These are phyloP conservation scores for Begonia fuchsioides DNA, from an alignment of 306 rosid genomes.

Conservation along the genomic window DNA sequence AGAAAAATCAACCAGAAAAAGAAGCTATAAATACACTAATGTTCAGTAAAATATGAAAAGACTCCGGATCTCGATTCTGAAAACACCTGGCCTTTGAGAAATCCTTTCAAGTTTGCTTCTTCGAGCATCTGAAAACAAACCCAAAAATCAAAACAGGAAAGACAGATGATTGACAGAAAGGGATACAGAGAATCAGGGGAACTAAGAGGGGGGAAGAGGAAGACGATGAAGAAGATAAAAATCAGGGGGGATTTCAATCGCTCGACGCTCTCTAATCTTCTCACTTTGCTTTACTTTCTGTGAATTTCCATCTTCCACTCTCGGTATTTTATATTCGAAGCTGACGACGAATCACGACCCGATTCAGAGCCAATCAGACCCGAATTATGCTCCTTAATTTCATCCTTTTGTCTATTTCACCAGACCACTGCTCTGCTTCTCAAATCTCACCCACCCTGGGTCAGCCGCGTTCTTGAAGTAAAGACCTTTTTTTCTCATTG, in stretches of 20 bases:
- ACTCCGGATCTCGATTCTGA: slow-evolving; percentile 96
- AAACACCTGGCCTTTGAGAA: slow-evolving; percentile 86
- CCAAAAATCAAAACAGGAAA: slow-evolving; percentile 71
- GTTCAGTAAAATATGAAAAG: background rate
- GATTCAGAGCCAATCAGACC: background rate
- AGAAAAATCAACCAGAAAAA: background rate
- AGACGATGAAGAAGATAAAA: background rate
- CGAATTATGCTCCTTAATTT: background rate
- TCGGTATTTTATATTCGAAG: background rate
- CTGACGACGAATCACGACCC: background rate
- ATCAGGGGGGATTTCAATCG: background rate
- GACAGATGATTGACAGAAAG: slow-evolving; percentile 98
- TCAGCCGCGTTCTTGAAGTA: background rate
- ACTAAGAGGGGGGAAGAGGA: slow-evolving; percentile 42
- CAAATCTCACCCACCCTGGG: background rate
- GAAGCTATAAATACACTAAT: background rate
- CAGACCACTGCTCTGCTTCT: no score
- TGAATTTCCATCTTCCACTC: background rate
- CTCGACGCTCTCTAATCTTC: background rate
- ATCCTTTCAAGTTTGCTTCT: slow-evolving; percentile 65
- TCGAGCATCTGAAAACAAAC: slow-evolving; percentile 47
- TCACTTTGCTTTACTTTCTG: background rate
- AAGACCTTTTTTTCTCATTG: background rate
- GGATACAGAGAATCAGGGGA: slow-evolving; percentile 95
- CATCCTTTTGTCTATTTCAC: background rate